Percentiles rank a stretch among this genome's conserved stretches.
phyloP scores from a whole-genome alignment of 805 yeast species.

The Sugiyamaella lignohabitans region DNA sequence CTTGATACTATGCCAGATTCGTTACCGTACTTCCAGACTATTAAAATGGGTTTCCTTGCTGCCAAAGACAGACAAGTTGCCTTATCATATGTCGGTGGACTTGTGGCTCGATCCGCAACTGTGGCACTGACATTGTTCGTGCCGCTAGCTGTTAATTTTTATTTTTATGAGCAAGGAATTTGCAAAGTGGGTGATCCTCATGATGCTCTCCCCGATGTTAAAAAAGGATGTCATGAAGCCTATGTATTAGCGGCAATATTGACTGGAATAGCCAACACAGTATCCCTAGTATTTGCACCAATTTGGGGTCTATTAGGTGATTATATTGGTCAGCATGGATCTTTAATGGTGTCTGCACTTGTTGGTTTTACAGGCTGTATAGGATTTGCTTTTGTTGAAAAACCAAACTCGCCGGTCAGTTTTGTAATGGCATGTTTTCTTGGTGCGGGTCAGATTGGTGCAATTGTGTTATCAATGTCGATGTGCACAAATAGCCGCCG shows the following conservation, averaged over 20 bases:
- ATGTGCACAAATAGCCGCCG: conserved; percentile 44
- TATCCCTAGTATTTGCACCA: conserved; percentile 56
- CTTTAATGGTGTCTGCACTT: conserved; percentile 32
- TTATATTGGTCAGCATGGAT: conserved; percentile 20
- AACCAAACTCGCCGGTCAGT: conserved; percentile 35
- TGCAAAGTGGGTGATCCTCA: conserved; percentile 35
- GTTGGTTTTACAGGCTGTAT: conserved; percentile 42
- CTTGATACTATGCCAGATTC: conserved; percentile 1
- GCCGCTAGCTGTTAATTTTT: conserved; percentile 56
- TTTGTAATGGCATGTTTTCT: conserved; percentile 39
- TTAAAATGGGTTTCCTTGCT: conserved; percentile 43
- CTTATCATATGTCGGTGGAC: conserved; percentile 54
- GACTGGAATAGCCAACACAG: conserved; percentile 58
- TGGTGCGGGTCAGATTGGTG: conserved; percentile 58
- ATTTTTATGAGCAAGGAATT: conserved; percentile 44
- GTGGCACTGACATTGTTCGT: conserved; percentile 53
- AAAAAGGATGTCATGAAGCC: conserved; percentile 52
- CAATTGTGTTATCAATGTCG: conserved; percentile 58
- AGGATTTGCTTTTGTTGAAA: conserved; percentile 30
- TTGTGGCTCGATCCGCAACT: conserved; percentile 58
- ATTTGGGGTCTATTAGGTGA: conserved; percentile 57
- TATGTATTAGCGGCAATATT: conserved; percentile 60
- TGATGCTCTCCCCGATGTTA: conserved; percentile 23
- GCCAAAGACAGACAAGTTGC: conserved; percentile 45
- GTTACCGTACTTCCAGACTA: conserved; percentile 36